Evolutionary conservation across 139 green algal species (phyloP).

Genomic region (Microglena sp.): DNA sequence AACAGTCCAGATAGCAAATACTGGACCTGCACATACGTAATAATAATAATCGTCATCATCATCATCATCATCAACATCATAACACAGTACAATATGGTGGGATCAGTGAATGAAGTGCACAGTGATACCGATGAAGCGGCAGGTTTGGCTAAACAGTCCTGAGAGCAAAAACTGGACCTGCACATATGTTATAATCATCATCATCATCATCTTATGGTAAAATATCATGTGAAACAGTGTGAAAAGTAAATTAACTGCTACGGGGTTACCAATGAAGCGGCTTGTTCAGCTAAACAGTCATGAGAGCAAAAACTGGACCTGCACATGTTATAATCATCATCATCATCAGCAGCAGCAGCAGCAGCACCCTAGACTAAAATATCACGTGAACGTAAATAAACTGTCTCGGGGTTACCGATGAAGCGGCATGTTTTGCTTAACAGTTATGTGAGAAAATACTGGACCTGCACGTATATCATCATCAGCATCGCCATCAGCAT

Average conservation of each 20-base stretch:
- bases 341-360: neutral
- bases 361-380: too few relatives aligned
- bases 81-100: too few relatives aligned
- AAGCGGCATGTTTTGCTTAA: conserved; percentile 71
- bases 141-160: conserved; percentile 67
- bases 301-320: conserved; percentile 52
- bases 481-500: too few relatives aligned
- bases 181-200: neutral
- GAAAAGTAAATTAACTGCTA: too few relatives aligned
- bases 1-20: conserved; percentile 65
- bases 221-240: too few relatives aligned
- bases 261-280: conserved; percentile 30
- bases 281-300: conserved; percentile 69
- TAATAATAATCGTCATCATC: too few relatives aligned
- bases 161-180: conserved; percentile 55
- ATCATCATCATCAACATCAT: too few relatives aligned
- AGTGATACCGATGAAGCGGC: conserved; percentile 33
- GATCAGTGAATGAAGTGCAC: too few relatives aligned
- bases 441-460: conserved; percentile 54
- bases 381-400: too few relatives aligned
- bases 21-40: conserved; percentile 32
- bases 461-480: conserved; percentile 31
- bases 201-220: neutral
- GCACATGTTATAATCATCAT: neutral
- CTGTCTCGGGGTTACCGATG: too few relatives aligned